phyloP scores from a whole-genome alignment of 805 yeast species.

The Metschnikowia santaceciliae region DNA sequence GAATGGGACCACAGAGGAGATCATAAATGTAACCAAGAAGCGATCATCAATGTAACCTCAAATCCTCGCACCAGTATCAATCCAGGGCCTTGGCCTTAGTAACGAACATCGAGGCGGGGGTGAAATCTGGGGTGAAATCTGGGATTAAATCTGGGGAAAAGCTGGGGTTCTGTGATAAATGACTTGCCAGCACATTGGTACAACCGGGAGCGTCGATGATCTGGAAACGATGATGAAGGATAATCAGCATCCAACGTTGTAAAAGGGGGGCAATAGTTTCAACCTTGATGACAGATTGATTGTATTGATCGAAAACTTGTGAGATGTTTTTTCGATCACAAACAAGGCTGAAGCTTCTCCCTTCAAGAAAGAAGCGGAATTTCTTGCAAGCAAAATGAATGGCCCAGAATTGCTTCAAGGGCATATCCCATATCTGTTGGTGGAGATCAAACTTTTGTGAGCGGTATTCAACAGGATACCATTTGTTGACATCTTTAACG shows the following conservation, averaged over 20 bases:
- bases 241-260: background rate
- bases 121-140: too few species aligned
- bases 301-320: background rate
- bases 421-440: background rate
- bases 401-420: background rate
- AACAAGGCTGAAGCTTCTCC: background rate
- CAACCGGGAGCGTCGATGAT: background rate
- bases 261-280: background rate
- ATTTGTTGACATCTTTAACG: background rate
- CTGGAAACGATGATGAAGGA: background rate
- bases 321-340: background rate
- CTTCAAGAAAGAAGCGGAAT: background rate
- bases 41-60: background rate
- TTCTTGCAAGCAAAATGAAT: background rate
- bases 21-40: too few species aligned
- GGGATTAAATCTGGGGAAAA: too few species aligned
- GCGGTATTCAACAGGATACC: background rate
- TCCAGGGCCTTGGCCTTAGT: too few species aligned
- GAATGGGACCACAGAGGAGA: too few species aligned
- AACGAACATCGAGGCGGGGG: too few species aligned
- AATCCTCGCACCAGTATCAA: too few species aligned
- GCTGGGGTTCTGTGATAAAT: background rate
- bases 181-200: background rate
- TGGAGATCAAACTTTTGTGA: background rate
- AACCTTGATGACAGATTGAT: background rate